These are phyloP conservation scores for Tuber calosporum DNA, from an alignment of 495 filamentous ascomycete genomes.

Conservation along the genomic window DNA sequence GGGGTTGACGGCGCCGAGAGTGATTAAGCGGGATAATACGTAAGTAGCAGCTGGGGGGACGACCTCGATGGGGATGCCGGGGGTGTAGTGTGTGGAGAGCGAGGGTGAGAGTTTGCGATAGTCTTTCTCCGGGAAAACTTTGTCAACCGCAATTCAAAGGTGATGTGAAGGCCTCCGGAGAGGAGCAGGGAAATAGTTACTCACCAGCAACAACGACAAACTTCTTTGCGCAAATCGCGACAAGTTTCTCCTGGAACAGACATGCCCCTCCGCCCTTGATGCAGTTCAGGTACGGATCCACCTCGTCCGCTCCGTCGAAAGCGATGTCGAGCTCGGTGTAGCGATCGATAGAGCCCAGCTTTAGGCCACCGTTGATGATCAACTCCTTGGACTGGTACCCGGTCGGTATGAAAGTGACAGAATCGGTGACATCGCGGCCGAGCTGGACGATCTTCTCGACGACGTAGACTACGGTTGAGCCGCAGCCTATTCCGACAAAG, in stretches of 20 bases:
- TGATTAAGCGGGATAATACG: slow-evolving; percentile 59
- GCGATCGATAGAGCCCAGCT: slow-evolving; percentile 64
- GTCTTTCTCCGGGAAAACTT: slow-evolving; percentile 52
- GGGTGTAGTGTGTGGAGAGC: slow-evolving; percentile 68
- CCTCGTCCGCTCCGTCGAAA: slow-evolving; percentile 71
- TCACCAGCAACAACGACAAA: slow-evolving; percentile 89
- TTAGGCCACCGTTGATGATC: slow-evolving; percentile 68
- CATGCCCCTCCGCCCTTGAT: slow-evolving; percentile 98
- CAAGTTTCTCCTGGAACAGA: slow-evolving; percentile 95
- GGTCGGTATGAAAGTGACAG: slow-evolving; percentile 79
- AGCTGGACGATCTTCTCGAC: slow-evolving; percentile 83
- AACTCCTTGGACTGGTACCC: slow-evolving; percentile 82
- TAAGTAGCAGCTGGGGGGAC: slow-evolving; percentile 68
- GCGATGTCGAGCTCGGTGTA: slow-evolving; percentile 35
- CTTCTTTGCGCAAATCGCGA: slow-evolving; percentile 73
- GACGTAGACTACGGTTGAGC: slow-evolving; percentile 89
- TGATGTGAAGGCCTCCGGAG: neutral
- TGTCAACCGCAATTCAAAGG: neutral
- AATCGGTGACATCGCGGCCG: slow-evolving; percentile 52
- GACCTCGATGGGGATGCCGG: slow-evolving; percentile 85
- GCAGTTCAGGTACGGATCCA: slow-evolving; percentile 88
- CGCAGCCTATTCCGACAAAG: slow-evolving; percentile 86
- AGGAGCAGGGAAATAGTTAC: slow-evolving; percentile 21
- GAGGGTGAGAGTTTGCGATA: slow-evolving; percentile 74
- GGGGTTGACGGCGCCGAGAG: slow-evolving; percentile 64